Base-by-base conservation (phyloP, 805 yeast genomes). In the Kodamaea leandrae region DNA sequence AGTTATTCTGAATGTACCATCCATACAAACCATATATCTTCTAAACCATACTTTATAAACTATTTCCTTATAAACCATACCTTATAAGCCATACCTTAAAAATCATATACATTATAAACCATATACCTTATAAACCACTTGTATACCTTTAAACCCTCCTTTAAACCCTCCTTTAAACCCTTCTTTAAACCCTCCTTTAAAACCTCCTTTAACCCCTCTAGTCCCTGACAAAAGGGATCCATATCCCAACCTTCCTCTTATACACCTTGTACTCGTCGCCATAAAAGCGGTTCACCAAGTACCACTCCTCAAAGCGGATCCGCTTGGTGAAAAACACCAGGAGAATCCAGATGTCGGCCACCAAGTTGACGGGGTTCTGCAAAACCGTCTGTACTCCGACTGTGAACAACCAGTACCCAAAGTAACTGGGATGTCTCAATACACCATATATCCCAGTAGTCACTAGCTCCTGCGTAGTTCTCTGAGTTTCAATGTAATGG, bases 331-430 rank as follows among this genome's bases (percentile, higher is more conserved):
- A 93, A 55, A 93, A 93, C 23, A 60, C 53, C 76, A 81, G 80
- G 15, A 93, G 66, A 2, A 80, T 74, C 13, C 62, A 47, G 0
- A 71, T 53, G 45, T 89, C 91, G 0, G 73, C 65, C 1, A 69
- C 36, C 2, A 77, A 53, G 1, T 88, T 71, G 0, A 87, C 34
- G 4, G 85, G 79, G 62, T 89, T 93, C 30, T 78, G 61, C 43
- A 91, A 60, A 44, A 82, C 48, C 32, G 91, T 17, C 57, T 91
- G 96, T 1, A 88, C 72, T 0, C 97, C 97, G 3, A 90, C 49
- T 8, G 95, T 91, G 97, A 97, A 93, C 78, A 87, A 80, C 56
- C 81, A 90, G 60, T 84, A 93, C 0, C 97, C 99, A 27, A 80
- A 74, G 61, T 93, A 93, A 36, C 95, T 82, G 4, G 99, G 99